Base-by-base conservation (phyloP, 441 rosid species). In the Croton setiger region DNA sequence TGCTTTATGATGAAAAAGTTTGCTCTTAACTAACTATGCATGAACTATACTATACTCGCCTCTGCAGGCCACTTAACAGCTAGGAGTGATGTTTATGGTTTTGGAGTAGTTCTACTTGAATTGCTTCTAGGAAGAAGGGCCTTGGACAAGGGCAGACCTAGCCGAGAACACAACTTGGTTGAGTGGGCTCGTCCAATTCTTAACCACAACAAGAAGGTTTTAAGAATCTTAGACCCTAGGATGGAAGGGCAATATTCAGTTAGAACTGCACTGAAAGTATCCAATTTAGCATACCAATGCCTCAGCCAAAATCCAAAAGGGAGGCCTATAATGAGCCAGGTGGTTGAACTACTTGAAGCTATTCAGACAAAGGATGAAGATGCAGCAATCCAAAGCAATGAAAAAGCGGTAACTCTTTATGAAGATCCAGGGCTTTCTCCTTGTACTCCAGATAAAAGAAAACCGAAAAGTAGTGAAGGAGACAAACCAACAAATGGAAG, bases 231-330 rank as follows among this genome's bases (percentile, higher is more conserved):
- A 69, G 99, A 95, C 75, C 97, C 92, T 47, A 85, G 95, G 81
- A 82, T 92, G 84, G 98, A 90, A 37, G 99, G 97, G n/a, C 98
- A 95, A 73, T 95, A 89, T 82, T 56, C 89, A 1, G 78, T 72
- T 20, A 86, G 68, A 68, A 80, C 80, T 2, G 88, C 90, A 57
- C 83, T 87, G 86, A 88, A 87, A 79, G 98, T 92, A 57, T 90
- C 95, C 8, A 81, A 72, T 71, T 76, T 95, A 72, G 96, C 96
- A 0, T 85, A 88, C 83, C 86, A 85, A 71, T 95, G 99, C 83
- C 89, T 95, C n/a, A 90, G 97, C 86, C 96, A 89, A 78, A 95
- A 95, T 75, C 99, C 99, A 0, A 95, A 95, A 83, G 96, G 94
- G 58, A 87, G 99, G 66, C 99, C 99, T 10, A 79, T 84, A 17